phyloP scores from a whole-genome alignment of 768 basidiomycete species.

The Agrocybe pediades region DNA sequence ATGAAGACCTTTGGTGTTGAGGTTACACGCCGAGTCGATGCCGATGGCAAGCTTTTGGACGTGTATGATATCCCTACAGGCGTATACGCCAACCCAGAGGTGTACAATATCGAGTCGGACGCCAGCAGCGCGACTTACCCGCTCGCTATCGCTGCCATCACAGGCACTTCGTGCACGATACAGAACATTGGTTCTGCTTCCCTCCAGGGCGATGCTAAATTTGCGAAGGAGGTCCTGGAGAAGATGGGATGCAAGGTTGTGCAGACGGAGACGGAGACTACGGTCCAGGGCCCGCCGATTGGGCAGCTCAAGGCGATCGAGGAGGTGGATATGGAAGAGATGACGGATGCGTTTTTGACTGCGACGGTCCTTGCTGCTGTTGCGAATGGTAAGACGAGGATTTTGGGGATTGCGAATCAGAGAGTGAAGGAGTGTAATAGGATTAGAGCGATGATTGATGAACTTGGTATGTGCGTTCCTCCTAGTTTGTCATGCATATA shows the following conservation, averaged over 20 bases:
- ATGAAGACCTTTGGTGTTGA: constrained; percentile 90
- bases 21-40: constrained; percentile 61
- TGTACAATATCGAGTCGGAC: constrained; percentile 93
- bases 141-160: constrained; percentile 94
- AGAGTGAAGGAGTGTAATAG: constrained; percentile 98
- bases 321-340: constrained; percentile 96
- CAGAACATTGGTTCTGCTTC: constrained; percentile 88
- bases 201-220: constrained; percentile 95
- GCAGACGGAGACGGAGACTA: constrained; percentile 88
- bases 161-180: constrained; percentile 95
- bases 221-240: constrained; percentile 90
- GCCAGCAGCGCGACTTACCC: constrained; percentile 97
- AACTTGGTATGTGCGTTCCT: constrained; percentile 69
- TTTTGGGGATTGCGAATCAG: constrained; percentile 96
- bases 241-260: constrained; percentile 93
- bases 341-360: constrained; percentile 99
- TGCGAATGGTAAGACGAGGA: constrained; percentile 69
- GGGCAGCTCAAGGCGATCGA: constrained; percentile 83
- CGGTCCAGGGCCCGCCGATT: constrained; percentile 85
- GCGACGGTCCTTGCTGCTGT: constrained; percentile 93
- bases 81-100: constrained; percentile 72
- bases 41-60: constrained; percentile 65
- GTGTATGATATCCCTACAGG: constrained; percentile 87
- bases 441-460: constrained; percentile 94
- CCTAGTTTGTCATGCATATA: neutral